phyloP scores from a whole-genome alignment of 1,284 basidiomycete genomes.

The Gomphus bonarii region DNA sequence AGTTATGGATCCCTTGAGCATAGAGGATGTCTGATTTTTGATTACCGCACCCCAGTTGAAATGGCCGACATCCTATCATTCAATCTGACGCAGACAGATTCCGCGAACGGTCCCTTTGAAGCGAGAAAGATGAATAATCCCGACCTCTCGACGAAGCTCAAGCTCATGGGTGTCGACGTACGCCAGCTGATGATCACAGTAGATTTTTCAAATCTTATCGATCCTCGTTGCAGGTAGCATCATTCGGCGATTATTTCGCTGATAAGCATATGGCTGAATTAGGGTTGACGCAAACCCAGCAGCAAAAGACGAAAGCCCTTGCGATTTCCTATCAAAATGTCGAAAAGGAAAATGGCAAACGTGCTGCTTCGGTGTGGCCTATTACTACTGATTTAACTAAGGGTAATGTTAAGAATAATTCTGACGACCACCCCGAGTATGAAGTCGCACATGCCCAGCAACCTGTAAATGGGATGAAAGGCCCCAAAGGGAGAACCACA shows the following conservation, averaged over 20 bases:
- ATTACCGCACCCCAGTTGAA: conserved; percentile 31
- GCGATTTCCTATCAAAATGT: not conserved
- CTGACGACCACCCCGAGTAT: not conserved
- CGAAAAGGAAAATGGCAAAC: not conserved
- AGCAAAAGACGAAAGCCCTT: conserved; percentile 15
- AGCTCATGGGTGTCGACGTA: conserved; percentile 68
- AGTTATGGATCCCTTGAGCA: not conserved
- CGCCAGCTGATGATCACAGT: conserved; percentile 12
- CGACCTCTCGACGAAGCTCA: conserved; percentile 53
- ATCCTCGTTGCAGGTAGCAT: conserved; percentile 35
- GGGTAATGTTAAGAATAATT: not conserved
- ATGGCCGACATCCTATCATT: conserved; percentile 71
- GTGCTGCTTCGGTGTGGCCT: not conserved
- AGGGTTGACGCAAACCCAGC: conserved; percentile 13
- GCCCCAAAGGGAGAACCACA: not conserved
- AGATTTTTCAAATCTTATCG: not conserved
- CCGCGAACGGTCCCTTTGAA: conserved; percentile 33
- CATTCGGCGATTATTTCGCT: conserved; percentile 70
- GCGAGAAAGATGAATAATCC: conserved; percentile 47
- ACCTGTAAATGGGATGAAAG: not conserved
- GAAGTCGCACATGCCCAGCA: not conserved
- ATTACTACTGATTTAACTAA: not conserved
- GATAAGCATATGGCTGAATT: conserved; percentile 32
- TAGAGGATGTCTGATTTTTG: not conserved
- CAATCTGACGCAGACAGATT: conserved; percentile 52